These are phyloP conservation scores for Cercospora janseana DNA, from an alignment of 2,329 filamentous ascomycete genomes.

Conservation along the genomic window DNA sequence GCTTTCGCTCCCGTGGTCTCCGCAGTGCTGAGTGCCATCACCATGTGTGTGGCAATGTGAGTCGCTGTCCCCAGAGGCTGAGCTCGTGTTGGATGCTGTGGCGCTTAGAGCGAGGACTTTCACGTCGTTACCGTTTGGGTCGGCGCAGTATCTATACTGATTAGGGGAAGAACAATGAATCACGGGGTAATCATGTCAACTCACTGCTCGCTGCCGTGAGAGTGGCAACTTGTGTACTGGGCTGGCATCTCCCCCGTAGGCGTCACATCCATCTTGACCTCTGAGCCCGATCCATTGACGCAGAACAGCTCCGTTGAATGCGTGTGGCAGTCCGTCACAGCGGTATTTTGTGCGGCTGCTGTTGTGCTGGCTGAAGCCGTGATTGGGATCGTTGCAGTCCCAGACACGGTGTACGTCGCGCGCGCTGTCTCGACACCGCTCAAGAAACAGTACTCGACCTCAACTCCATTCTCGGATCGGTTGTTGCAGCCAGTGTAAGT, in stretches of 20 bases:
- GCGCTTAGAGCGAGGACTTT: constrained; percentile 34
- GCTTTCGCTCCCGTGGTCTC: constrained; percentile 4
- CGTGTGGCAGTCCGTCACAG: constrained; percentile 18
- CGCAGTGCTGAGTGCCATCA: constrained; percentile 11
- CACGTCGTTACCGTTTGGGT: constrained; percentile 11
- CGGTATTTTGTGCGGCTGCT: constrained; percentile 18
- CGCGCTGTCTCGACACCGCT: constrained; percentile 21
- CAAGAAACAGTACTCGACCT: constrained; percentile 23
- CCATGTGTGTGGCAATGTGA: constrained; percentile 4
- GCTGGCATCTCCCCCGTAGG: constrained; percentile 48
- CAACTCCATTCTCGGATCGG: constrained; percentile 15
- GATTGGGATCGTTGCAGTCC: constrained; percentile 13
- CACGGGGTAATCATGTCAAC: background rate
- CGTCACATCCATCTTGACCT: constrained; percentile 54
- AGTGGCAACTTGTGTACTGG: constrained; percentile 62
- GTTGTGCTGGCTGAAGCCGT: constrained; percentile 15
- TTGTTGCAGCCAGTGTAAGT: constrained; percentile 27
- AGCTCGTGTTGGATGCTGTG: background rate
- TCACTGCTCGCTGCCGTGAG: constrained; percentile 59
- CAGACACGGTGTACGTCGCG: constrained; percentile 17
- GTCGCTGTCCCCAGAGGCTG: background rate
- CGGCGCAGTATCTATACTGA: constrained; percentile 9
- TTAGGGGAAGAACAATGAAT: background rate
- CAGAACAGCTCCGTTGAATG: constrained; percentile 39
- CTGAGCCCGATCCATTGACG: constrained; percentile 40